Conservation (phyloP, 2,329 filamentous ascomycete genomes). For the Parastagonospora nodorum region DNA sequence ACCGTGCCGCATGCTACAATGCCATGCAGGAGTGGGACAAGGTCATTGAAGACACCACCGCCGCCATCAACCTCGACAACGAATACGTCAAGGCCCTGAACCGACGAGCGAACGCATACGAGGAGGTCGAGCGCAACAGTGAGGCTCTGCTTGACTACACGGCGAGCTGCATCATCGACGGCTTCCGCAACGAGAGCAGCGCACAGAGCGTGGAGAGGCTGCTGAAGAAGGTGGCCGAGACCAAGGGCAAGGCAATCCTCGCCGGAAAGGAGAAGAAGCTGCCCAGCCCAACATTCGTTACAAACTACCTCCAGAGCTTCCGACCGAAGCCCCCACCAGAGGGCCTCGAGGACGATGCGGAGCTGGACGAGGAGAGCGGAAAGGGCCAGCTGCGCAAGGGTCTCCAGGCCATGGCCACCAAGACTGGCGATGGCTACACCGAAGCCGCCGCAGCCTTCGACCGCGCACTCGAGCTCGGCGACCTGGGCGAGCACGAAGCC, state of each 20-base stretch:
- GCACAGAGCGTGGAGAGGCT: conserved; percentile 89
- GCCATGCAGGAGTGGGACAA: conserved; percentile 91
- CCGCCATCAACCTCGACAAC: conserved; percentile 88
- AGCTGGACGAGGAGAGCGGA: conserved; percentile 77
- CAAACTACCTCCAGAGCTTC: conserved; percentile 99
- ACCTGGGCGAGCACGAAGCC: conserved; percentile 81
- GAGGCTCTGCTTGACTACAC: conserved; percentile 97
- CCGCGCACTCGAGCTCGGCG: conserved; percentile 80
- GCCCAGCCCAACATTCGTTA: conserved; percentile 93
- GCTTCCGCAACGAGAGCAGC: conserved; percentile 89
- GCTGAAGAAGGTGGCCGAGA: conserved; percentile 94
- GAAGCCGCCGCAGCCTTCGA: conserved; percentile 86
- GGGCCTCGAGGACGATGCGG: conserved; percentile 80
- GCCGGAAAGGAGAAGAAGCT: conserved; percentile 80
- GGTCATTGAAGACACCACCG: conserved; percentile 95
- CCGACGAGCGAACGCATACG: conserved; percentile 93
- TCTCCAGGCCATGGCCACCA: conserved; percentile 77
- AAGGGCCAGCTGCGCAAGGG: conserved; percentile 86
- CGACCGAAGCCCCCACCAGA: conserved; percentile 77
- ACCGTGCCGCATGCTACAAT: conserved; percentile 96
- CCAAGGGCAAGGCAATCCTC: conserved; percentile 89
- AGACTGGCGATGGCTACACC: conserved; percentile 89
- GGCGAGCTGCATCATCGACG: conserved; percentile 98
- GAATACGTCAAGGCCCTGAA: conserved; percentile 98
- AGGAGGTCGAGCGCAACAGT: conserved; percentile 87